Evolutionary conservation across 805 yeast genomes (phyloP), one percentile per base, ranked within the genome.

Genomic region (Crinitomyces ghanaensis): DNA sequence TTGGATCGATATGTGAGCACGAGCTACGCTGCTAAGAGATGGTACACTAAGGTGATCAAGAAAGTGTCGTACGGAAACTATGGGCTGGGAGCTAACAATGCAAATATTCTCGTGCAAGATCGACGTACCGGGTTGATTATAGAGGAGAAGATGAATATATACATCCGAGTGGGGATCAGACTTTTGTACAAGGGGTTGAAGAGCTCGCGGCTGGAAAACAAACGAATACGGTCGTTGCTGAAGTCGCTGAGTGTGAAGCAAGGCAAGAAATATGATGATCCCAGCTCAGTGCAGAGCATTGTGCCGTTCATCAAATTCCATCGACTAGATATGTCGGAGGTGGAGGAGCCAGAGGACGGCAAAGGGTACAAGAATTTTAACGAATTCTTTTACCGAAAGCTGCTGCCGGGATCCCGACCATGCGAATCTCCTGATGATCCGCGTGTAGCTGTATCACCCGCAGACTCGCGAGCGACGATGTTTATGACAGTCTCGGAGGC

Each of bases 21-120:
- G 1, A 75, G 72, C 30, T 72, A 77, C 44, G 97, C 97, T 0
- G 71, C 86, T 3, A 75, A 82, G 45, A 72, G 85, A 39, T 86
- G 97, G 97, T 83, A 80, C 49, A 68, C 86, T 3, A 84, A 80
- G 47, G 70, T 81, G 2, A 60, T 86, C 36, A 78, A 85, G 31
- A 86, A 84, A 49, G 60, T 91, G 30, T 82, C 91, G 0, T 85
- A 83, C 50, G 98, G 98, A 0, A 79, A 79, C 46, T 79, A 85
- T 51, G 74, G 75, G 31, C 57, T 88, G 23, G 96, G 96, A 2
- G 75, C 77, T 16, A 83, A 88, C 50, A 84, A 93, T 30, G 98
- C 96, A 6, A 88, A 88, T 50, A 88, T 91, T 19, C 62, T 91
- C 31, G 96, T 88, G 2, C 97, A 91, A 54, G 96, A 91, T 53